phyloP scores from a whole-genome alignment of 2,329 filamentous ascomycete genomes.

The Cercospora sp. region DNA sequence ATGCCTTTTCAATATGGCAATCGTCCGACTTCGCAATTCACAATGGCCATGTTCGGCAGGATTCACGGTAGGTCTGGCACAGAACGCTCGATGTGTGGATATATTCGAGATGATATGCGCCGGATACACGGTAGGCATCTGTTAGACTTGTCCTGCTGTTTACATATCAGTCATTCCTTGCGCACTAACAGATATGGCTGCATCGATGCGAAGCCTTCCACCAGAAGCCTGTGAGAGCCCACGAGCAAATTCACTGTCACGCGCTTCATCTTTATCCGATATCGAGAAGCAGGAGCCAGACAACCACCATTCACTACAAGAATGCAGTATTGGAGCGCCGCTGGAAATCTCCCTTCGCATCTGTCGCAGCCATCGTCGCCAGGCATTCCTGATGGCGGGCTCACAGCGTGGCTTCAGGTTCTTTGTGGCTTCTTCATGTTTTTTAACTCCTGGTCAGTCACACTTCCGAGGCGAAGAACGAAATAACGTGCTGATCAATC shows the following conservation, averaged over 20 bases:
- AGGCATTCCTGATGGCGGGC: slow-evolving; percentile 44
- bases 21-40: background rate
- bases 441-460: slow-evolving; percentile 44
- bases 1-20: background rate
- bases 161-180: background rate
- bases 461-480: background rate
- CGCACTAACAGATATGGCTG: background rate
- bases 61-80: background rate
- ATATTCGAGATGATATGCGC: background rate
- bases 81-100: background rate
- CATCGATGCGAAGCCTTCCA: background rate
- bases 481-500: background rate
- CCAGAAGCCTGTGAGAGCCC: background rate
- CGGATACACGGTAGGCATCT: background rate
- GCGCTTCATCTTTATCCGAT: slow-evolving; percentile 19
- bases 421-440: slow-evolving; percentile 48
- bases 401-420: slow-evolving; percentile 50
- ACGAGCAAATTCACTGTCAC: slow-evolving; percentile 3
- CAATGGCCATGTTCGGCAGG: background rate
- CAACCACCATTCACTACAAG: background rate
- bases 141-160: background rate
- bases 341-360: slow-evolving; percentile 28
- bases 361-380: slow-evolving; percentile 25
- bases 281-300: slow-evolving; percentile 18
- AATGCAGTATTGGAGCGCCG: slow-evolving; percentile 24